phyloP scores from a whole-genome alignment of 2,329 filamentous ascomycete genomes.

The Thelonectria rubi region DNA sequence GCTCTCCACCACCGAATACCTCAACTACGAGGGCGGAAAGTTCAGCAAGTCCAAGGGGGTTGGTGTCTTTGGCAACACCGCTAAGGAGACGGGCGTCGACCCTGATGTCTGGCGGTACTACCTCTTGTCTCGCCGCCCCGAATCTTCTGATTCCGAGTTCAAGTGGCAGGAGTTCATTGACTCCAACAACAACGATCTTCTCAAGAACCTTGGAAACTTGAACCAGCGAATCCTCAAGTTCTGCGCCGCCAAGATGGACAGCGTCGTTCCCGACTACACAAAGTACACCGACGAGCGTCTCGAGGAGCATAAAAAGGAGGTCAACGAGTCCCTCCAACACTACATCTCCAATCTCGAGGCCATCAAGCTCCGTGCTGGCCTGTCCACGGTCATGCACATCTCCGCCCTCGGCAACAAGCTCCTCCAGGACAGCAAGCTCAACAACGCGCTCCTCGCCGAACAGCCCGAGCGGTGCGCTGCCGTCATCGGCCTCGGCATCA shows the following conservation, averaged over 20 bases:
- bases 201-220: slow-evolving; percentile 79
- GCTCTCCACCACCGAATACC: slow-evolving; percentile 85
- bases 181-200: slow-evolving; percentile 88
- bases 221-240: slow-evolving; percentile 80
- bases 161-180: slow-evolving; percentile 86
- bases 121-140: slow-evolving; percentile 84
- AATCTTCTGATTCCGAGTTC: slow-evolving; percentile 88
- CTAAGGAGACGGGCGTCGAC: slow-evolving; percentile 83
- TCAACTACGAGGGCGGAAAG: slow-evolving; percentile 89
- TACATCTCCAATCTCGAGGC: slow-evolving; percentile 76
- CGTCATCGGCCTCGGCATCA: slow-evolving; percentile 81
- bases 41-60: slow-evolving; percentile 92
- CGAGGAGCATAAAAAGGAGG: slow-evolving; percentile 65
- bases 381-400: slow-evolving; percentile 72
- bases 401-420: slow-evolving; percentile 65
- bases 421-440: slow-evolving; percentile 61
- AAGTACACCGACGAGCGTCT: slow-evolving; percentile 65
- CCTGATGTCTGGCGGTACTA: slow-evolving; percentile 95
- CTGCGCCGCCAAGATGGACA: slow-evolving; percentile 77
- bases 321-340: slow-evolving; percentile 71
- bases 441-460: slow-evolving; percentile 64
- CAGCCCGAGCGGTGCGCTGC: slow-evolving; percentile 63
- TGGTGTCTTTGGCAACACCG: slow-evolving; percentile 91
- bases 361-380: slow-evolving; percentile 74
- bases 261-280: slow-evolving; percentile 70